Base-by-base conservation (phyloP, 345 rosid species). In the Trapa bicornis region DNA sequence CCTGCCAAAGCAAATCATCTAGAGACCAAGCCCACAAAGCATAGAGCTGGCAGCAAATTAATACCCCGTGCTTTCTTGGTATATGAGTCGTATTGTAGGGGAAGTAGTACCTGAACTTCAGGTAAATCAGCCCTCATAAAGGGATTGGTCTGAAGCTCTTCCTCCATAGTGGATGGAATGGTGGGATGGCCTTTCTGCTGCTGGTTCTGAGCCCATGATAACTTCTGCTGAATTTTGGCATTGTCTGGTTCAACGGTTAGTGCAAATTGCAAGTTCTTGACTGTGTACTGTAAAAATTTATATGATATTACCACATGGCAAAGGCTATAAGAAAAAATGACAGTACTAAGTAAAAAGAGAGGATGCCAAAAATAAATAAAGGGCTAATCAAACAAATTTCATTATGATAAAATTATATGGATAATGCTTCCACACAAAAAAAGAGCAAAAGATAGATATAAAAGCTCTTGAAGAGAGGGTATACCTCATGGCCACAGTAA, bases 401-500 rank as follows among this genome's bases (percentile, higher is more conserved):
- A 50, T 50, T 3, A 39, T 50, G 56, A 29, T 6, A 50, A 50
- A 16, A 50, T 4, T n/a, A 50, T 50, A 16, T 50, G 56, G 22
- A 50, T 29, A 50, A 50, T 50, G 6, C 22, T 47, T 50, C 12
- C 54, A 50, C 16, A 2, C 4, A 3, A 50, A 50, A 50, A 14
- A 50, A 14, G 16, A 13, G 16, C 3, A 16, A 47, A 2, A 47
- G 16, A 47, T 13, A 47, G 52, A 47, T 2, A 47, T 13, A 47
- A 15, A 13, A 15, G 22, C 22, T 2, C 22, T 50, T 50, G 56
- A 16, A 50, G 17, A 15, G 56, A 50, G 17, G 22, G 56, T 0
- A 15, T 1, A 90, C 98, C 98, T 90, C 97, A 17, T 93, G 96
- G 71, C 98, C 97, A 37, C 98, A 93, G 75, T 84, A 93, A 65